Evolutionary conservation across 2,329 filamentous ascomycete species (phyloP), one percentile per base, ranked within the genome.

Genomic region (Aspergillus thermomutatus): DNA sequence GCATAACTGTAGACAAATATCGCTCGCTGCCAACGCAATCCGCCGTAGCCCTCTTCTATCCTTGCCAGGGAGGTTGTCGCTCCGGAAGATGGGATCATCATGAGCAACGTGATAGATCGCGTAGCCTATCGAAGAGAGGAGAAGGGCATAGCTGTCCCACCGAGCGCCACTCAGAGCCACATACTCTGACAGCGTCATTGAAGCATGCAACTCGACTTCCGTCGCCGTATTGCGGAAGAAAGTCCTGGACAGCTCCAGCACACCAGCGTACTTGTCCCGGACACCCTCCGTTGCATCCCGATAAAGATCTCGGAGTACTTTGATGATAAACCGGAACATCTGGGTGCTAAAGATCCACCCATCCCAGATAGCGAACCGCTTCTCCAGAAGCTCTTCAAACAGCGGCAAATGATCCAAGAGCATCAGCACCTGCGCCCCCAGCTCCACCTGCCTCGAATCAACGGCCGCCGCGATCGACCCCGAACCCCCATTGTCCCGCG

Each of bases 1-100:
- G 14, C 62, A 62, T 10, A 66, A 64, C 26, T 64, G 56, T 26
- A 60, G 47, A 19, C 64, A 66, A 34, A 59, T 58, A 10, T 66
- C 62, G 2, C 55, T 50, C 11, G 54, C 57, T 23, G 62, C 56
- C 9, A 50, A 37, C 3, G 55, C 40, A 3, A 64, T 56, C 26
- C 47, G 52, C 7, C 58, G 50, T 4, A 66, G 21, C 1, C 62
- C 57, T 5, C 60, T 37, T 8, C 53, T 57, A 31, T 60, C 57
- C 2, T 55, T 58, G 9, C 54, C 53, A 2, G 50, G 40, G 3
- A 43, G 47, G 10, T 10, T 28, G 6, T 46, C 45, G 23, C 56
- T 51, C 3, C 41, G 41, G 21, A 64, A 50, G 0, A 58, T 31
- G 10, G 59, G 52, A 23, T 63, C 54, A 1, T 58, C 51, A 0